Percentiles rank a stretch among this genome's conserved stretches.
Evolutionary conservation across 139 green algal species (phyloP).

Genomic region (Chlorella ohadii): DNA sequence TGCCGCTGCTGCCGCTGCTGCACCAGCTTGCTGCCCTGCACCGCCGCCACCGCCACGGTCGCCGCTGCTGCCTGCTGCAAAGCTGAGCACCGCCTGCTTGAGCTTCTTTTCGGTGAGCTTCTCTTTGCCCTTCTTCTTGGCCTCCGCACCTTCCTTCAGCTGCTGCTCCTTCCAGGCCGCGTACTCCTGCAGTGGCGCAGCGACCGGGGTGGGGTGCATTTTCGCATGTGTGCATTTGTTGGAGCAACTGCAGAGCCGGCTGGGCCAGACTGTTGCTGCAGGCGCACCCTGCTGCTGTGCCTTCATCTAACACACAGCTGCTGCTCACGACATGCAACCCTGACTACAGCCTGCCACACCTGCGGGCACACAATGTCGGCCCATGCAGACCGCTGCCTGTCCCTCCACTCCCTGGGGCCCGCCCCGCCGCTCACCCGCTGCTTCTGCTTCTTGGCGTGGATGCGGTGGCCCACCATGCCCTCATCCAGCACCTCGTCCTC

Average conservation of each 20-base stretch:
- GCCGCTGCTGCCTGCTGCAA: background rate
- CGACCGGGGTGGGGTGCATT: no score
- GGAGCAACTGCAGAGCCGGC: no score
- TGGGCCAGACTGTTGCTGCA: no score
- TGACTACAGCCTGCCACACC: no score
- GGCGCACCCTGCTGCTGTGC: no score
- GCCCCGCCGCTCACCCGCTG: constrained; percentile 15
- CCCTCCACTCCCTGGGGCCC: no score
- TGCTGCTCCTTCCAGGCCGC: constrained; percentile 1
- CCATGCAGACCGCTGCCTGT: background rate
- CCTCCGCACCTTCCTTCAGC: background rate
- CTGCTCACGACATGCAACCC: no score
- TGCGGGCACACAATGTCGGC: no score
- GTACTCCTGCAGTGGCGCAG: background rate
- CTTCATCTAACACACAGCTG: no score
- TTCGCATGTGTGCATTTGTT: no score
- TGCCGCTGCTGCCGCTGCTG: background rate
- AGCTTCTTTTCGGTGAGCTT: constrained; percentile 24
- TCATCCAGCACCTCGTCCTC: constrained; percentile 37
- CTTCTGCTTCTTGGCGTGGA: constrained; percentile 24
- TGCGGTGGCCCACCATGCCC: background rate
- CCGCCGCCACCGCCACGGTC: background rate
- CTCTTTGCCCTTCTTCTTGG: constrained; percentile 1
- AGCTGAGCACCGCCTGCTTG: constrained; percentile 14
- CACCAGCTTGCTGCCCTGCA: background rate